Conservation (phyloP, 768 basidiomycete species). For the Collybia sp. region DNA sequence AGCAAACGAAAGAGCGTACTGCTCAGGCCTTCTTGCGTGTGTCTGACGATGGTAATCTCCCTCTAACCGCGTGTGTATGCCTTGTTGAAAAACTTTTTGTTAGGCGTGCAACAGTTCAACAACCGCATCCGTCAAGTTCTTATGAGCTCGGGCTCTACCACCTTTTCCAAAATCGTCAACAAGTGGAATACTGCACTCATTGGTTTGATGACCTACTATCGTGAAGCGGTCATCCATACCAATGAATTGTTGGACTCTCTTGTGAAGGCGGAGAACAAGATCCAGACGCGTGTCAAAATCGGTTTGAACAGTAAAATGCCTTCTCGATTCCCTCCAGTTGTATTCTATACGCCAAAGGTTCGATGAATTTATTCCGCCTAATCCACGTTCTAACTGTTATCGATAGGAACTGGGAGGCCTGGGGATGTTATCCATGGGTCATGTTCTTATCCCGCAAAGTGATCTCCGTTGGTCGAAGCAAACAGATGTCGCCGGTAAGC, state of each 20-base stretch:
- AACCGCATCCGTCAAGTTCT: conserved; percentile 95
- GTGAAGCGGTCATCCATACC: conserved; percentile 96
- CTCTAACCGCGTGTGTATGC: background rate
- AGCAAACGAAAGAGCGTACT: conserved; percentile 95
- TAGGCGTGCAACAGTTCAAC: conserved; percentile 93
- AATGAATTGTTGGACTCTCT: conserved; percentile 93
- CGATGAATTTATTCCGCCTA: conserved; percentile 1
- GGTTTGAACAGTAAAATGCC: conserved; percentile 99
- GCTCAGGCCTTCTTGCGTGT: conserved; percentile 98
- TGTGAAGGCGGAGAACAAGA: conserved; percentile 99
- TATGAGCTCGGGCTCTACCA: conserved; percentile 98
- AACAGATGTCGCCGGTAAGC: conserved; percentile 84
- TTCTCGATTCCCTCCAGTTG: conserved; percentile 94
- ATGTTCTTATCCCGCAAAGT: conserved; percentile 96
- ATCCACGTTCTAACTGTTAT: conserved; percentile 1
- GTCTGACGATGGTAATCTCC: conserved; percentile 75
- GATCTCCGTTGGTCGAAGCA: conserved; percentile 98
- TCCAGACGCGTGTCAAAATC: conserved; percentile 99
- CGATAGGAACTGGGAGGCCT: conserved; percentile 88
- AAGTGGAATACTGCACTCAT: conserved; percentile 97
- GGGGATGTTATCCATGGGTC: conserved; percentile 99
- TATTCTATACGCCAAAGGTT: conserved; percentile 94
- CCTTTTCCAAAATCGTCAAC: conserved; percentile 98
- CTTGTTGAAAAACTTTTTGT: conserved; percentile 1
- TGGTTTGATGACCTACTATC: conserved; percentile 96